Evolutionary conservation across 2,329 filamentous ascomycete species (phyloP).

Genomic region (Colletotrichum falcatum): DNA sequence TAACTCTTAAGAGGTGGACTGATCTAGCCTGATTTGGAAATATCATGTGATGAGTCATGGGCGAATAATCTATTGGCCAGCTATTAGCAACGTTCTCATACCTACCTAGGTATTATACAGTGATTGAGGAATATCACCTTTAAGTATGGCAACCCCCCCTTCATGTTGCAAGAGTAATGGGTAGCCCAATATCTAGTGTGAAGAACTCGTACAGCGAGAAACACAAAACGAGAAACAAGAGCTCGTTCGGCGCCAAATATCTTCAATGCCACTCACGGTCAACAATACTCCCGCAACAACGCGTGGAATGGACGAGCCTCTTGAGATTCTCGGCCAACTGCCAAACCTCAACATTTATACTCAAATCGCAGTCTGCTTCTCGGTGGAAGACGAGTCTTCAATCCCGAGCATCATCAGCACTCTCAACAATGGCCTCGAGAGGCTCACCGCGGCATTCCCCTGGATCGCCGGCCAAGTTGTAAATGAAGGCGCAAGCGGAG

Average conservation of each 20-base stretch:
- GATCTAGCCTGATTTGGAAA: background rate
- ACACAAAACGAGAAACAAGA: no score
- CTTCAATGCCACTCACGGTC: background rate
- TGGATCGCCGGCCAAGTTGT: constrained; percentile 61
- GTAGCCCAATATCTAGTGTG: no score
- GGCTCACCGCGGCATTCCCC: constrained; percentile 55
- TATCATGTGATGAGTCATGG: background rate
- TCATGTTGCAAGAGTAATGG: background rate
- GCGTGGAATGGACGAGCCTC: constrained; percentile 7
- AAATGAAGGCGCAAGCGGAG: constrained; percentile 46
- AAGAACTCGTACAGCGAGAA: no score
- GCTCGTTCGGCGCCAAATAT: no score
- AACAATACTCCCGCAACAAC: background rate
- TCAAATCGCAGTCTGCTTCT: constrained; percentile 57
- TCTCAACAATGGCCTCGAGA: constrained; percentile 52
- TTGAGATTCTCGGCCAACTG: constrained; percentile 58
- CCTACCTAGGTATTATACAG: no score
- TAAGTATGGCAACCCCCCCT: background rate
- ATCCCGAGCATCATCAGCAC: constrained; percentile 47
- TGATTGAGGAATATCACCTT: background rate
- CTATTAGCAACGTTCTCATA: background rate
- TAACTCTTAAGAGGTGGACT: background rate
- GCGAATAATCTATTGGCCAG: background rate
- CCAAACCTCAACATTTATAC: constrained; percentile 59
- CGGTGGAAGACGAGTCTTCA: constrained; percentile 43